Conservation (phyloP, 495 filamentous ascomycete genomes). For the Aspergillus sclerotiicarbonarius region DNA sequence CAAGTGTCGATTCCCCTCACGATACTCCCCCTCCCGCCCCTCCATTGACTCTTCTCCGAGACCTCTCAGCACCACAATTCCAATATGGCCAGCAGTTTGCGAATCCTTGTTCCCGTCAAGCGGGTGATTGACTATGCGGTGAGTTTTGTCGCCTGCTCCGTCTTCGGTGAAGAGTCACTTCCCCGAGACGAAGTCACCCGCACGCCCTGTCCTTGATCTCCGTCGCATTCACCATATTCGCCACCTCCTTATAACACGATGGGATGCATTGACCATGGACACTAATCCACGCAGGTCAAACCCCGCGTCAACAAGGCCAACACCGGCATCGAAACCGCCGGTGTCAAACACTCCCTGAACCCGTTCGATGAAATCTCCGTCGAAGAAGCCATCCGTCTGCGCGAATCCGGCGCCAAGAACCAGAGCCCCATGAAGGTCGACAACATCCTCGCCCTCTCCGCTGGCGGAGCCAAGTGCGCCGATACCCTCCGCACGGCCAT, state of each 20-base stretch:
- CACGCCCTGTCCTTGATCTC: not conserved
- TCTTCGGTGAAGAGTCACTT: constrained; percentile 19
- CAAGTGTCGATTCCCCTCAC: constrained; percentile 7
- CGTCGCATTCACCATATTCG: not conserved
- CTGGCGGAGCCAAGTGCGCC: constrained; percentile 79
- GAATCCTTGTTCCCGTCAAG: constrained; percentile 95
- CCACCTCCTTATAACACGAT: not conserved
- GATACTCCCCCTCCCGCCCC: constrained; percentile 12
- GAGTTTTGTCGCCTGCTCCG: constrained; percentile 35
- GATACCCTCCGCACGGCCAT: constrained; percentile 93
- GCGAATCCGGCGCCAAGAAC: constrained; percentile 58
- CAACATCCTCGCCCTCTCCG: constrained; percentile 86
- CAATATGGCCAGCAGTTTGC: constrained; percentile 72
- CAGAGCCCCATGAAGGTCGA: constrained; percentile 57
- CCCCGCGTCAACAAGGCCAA: constrained; percentile 95
- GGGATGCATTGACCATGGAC: not conserved
- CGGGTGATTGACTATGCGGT: constrained; percentile 99
- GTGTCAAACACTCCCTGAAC: constrained; percentile 97
- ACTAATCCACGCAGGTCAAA: constrained; percentile 65
- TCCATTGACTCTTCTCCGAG: constrained; percentile 5
- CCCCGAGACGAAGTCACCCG: not conserved
- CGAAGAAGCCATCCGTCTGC: constrained; percentile 91
- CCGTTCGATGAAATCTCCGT: constrained; percentile 98
- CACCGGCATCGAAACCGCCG: constrained; percentile 86
- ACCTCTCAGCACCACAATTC: constrained; percentile 5